A percentile compares a stretch with the other conserved stretches of the same genome.
Conservation (phyloP, 2,329 filamentous ascomycete species). For the Cladorrhinum sp. region DNA sequence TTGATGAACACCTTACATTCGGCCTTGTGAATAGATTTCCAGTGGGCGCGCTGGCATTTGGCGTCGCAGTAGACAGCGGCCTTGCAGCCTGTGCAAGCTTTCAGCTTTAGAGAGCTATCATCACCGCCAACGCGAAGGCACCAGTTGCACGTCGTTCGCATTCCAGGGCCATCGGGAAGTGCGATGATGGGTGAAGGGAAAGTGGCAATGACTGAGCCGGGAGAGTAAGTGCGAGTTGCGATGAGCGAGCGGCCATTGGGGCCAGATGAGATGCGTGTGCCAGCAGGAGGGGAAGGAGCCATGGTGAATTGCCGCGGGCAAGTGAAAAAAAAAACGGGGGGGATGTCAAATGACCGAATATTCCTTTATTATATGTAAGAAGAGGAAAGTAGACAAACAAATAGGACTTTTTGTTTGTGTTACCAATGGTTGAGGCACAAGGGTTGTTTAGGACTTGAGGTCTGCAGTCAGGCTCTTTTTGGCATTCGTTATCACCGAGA, state of each 20-base stretch:
- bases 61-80: conserved; percentile 53
- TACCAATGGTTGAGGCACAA: no score
- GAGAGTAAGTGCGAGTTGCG: conserved; percentile 40
- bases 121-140: conserved; percentile 39
- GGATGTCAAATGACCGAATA: no score
- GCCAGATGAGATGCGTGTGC: conserved; percentile 11
- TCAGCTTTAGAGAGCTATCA: conserved; percentile 24
- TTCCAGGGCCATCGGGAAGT: conserved; percentile 44
- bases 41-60: conserved; percentile 53
- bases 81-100: conserved; percentile 53
- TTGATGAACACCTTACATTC: conserved; percentile 51
- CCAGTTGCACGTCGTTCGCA: conserved; percentile 46
- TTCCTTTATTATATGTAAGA: no score
- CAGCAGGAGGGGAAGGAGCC: conserved; percentile 16
- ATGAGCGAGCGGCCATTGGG: conserved; percentile 44
- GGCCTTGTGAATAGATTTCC: conserved; percentile 48
- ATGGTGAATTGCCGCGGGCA: no score
- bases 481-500: no score
- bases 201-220: conserved; percentile 46
- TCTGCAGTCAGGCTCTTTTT: no score
- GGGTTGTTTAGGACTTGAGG: no score
- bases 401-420: no score
- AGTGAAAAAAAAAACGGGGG: no score
- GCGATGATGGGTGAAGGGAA: conserved; percentile 46
- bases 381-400: no score